Percentiles rank a stretch among this genome's conserved stretches.
Evolutionary conservation across 2,329 filamentous ascomycete genomes (phyloP).

Genomic region (Colletotrichum phormii): DNA sequence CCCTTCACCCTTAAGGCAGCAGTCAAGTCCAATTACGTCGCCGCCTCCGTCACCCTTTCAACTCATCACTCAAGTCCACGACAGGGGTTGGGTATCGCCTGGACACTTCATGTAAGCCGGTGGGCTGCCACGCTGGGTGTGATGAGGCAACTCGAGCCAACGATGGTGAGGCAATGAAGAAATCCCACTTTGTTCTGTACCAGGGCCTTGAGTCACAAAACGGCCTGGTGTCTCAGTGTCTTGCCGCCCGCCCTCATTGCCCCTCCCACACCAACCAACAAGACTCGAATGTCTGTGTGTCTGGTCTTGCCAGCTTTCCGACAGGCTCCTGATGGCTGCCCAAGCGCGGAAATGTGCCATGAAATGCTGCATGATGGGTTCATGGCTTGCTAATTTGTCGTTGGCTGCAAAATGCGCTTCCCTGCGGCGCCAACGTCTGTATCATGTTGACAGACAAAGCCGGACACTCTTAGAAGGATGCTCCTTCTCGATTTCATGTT

Average conservation of each 20-base stretch:
- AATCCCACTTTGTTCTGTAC: slow-evolving; percentile 25
- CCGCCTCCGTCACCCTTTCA: slow-evolving; percentile 7
- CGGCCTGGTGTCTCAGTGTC: slow-evolving; percentile 37
- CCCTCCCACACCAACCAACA: slow-evolving; percentile 14
- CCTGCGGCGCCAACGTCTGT: slow-evolving; percentile 18
- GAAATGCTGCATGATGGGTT: slow-evolving; percentile 11
- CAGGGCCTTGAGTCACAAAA: slow-evolving; percentile 34
- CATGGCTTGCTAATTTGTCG: slow-evolving; percentile 7
- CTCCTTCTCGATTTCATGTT: not conserved
- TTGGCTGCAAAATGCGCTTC: slow-evolving; percentile 14
- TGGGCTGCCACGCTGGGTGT: slow-evolving; percentile 2
- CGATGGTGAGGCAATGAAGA: slow-evolving; percentile 20
- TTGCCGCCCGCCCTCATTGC: slow-evolving; percentile 26
- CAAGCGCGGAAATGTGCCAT: slow-evolving; percentile 18
- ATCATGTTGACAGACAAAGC: slow-evolving; percentile 20
- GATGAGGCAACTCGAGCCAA: slow-evolving; percentile 20
- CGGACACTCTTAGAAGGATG: not conserved
- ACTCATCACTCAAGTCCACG: slow-evolving; percentile 4
- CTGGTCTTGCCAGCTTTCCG: slow-evolving; percentile 17
- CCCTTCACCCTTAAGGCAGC: slow-evolving; percentile 5
- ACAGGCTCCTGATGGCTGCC: slow-evolving; percentile 18
- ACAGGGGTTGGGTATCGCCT: slow-evolving; percentile 7
- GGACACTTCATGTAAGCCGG: slow-evolving; percentile 3
- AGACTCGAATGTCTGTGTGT: slow-evolving; percentile 13
- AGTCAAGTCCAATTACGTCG: slow-evolving; percentile 19